Base-by-base conservation (phyloP, 331 rosid genomes). In the Malus hybrid region DNA sequence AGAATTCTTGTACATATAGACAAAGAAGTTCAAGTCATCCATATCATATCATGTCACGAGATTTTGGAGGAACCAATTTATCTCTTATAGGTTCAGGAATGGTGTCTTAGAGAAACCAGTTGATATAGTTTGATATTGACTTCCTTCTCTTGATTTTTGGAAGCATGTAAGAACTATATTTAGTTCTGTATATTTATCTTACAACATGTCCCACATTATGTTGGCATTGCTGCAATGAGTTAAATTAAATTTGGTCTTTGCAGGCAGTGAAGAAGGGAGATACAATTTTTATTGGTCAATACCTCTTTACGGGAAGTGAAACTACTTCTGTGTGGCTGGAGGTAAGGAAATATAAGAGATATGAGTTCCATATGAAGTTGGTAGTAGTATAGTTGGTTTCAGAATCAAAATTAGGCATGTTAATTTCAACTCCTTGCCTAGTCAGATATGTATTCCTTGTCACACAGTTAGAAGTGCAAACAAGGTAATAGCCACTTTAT, bases 291-390 rank as follows among this genome's bases (percentile, higher is more conserved):
- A 76, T 84, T 61, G 87, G 85, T 44, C 81, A 84, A 50, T 84
- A 84, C 67, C 87, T 84, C 77, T 84, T 84, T 42, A 81, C 87
- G 5, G 87, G 87, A 71, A 84, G 85, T 67, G 87, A 84, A 84
- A 84, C 74, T 9, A 84, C 87, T 16, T 84, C 87, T 6, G 87
- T 84, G 68, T 78, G 76, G 81, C 46, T 84, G 68, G 87, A 84
- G 87, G 87, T 84, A 78, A 46, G 80, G 59, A 29, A 63, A 15
- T 4, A 2, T 22, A 16, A 2, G 46, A 55, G 55, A 75, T 20
- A 28, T 28, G 66, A 76, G 16, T 76, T 73, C 39, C 67, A 31
- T 28, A 28, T 28, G 29, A 28, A 28, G 29, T 28, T 28, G 29
- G 29, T 28, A 28, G 29, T 28, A 28, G 29, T 28, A 28, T 28